These are phyloP conservation scores for Zygosaccharomyces sapae DNA, from an alignment of 1,139 yeast species.

Conservation along the genomic window DNA sequence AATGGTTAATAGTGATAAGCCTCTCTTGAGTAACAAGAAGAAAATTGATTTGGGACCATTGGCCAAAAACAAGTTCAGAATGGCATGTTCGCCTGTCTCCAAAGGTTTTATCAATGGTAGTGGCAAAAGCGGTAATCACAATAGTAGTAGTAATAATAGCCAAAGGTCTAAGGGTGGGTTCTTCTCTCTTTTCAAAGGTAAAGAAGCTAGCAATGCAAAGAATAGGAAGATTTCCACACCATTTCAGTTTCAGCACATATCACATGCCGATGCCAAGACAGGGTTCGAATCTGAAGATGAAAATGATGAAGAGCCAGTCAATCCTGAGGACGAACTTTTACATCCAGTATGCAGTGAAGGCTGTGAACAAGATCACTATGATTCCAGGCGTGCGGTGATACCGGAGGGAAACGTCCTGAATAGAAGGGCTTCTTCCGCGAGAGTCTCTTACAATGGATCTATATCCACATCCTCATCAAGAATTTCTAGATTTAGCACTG, in stretches of 20 bases:
- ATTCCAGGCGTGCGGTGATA: neutral
- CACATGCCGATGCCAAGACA: constrained; percentile 30
- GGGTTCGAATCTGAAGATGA: constrained; percentile 15
- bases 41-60: constrained; percentile 37
- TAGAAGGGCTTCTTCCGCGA: constrained; percentile 13
- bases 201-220: constrained; percentile 10
- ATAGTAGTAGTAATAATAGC: neutral
- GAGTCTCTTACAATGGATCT: constrained; percentile 21
- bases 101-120: constrained; percentile 6
- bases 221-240: constrained; percentile 26
- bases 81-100: constrained; percentile 20
- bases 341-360: constrained; percentile 4
- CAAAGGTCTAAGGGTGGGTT: constrained; percentile 22
- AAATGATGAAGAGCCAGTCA: neutral
- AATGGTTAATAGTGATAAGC: constrained; percentile 35
- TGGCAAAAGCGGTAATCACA: no score
- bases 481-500: constrained; percentile 19
- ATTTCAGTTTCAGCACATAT: constrained; percentile 33
- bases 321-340: constrained; percentile 2
- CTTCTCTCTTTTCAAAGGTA: constrained; percentile 28
- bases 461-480: constrained; percentile 21
- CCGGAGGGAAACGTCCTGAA: constrained; percentile 1
- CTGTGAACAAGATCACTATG: neutral
- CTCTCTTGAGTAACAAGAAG: constrained; percentile 31
- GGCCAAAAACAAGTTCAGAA: constrained; percentile 2